Conservation (phyloP, 345 rosid genomes). For the Eucalyptus regnans region DNA sequence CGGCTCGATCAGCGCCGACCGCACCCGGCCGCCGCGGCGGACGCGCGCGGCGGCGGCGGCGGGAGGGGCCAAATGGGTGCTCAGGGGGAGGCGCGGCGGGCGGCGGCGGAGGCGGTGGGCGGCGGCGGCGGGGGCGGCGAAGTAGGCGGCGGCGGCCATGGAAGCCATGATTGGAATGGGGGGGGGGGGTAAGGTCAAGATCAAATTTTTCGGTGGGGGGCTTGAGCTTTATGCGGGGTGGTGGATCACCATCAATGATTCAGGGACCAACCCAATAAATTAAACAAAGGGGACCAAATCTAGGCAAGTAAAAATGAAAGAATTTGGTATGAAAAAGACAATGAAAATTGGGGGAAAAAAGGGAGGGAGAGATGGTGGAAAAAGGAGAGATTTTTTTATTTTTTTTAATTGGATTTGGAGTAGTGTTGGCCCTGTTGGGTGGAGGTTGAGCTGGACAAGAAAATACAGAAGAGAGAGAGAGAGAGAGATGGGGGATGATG, state of each 20-base stretch:
- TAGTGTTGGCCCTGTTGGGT: background rate
- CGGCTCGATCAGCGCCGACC: constrained; percentile 56
- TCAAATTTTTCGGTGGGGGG: background rate
- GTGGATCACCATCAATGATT: background rate
- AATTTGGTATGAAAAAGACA: background rate
- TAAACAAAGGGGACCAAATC: background rate
- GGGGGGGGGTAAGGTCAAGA: background rate
- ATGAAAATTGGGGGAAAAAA: background rate
- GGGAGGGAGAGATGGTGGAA: background rate
- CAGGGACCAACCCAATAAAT: background rate
- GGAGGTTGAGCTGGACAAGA: background rate
- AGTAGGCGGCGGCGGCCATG: background rate
- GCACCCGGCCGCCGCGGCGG: background rate
- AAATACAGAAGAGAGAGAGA: background rate
- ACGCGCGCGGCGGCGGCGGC: background rate
- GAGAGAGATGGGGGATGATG: background rate
- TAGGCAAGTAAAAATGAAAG: background rate
- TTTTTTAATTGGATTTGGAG: background rate
- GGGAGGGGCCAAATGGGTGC: background rate
- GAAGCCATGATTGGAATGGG: background rate
- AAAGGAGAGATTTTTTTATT: background rate
- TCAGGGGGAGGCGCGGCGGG: background rate
- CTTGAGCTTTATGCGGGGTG: background rate
- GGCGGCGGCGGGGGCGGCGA: background rate
- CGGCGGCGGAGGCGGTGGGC: background rate